phyloP scores from a whole-genome alignment of 1,139 yeast genomes.

The Pichia sp. region DNA sequence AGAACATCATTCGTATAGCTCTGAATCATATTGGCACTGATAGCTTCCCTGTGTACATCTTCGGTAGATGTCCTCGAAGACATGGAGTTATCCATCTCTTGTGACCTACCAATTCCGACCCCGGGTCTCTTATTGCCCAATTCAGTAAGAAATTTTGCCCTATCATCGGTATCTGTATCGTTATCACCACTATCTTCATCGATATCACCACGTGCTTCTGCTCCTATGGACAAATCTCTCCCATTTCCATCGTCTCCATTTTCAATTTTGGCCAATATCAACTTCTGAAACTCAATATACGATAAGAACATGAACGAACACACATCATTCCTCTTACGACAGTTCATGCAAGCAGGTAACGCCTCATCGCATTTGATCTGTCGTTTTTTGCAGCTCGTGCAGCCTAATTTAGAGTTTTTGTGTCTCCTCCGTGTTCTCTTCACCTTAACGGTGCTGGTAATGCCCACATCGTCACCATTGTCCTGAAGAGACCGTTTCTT shows the following conservation, averaged over 20 bases:
- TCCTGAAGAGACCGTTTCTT: background rate
- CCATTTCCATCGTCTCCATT: background rate
- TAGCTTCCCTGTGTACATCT: background rate
- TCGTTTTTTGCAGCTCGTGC: conserved; percentile 37
- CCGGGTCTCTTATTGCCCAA: background rate
- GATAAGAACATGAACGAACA: conserved; percentile 33
- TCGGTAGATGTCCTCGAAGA: background rate
- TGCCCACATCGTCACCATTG: background rate
- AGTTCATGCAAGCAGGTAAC: conserved; percentile 36
- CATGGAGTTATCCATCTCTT: background rate
- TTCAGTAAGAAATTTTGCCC: no score
- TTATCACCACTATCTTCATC: no score
- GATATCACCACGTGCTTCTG: no score
- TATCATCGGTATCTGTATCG: no score
- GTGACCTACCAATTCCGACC: background rate
- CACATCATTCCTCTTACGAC: conserved; percentile 30
- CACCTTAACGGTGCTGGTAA: background rate
- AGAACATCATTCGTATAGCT: background rate
- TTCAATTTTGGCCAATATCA: background rate
- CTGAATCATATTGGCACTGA: background rate
- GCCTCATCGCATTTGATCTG: conserved; percentile 42
- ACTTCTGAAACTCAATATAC: conserved; percentile 4
- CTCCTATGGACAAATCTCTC: no score
- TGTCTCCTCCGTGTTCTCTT: conserved; percentile 31
- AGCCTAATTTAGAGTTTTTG: conserved; percentile 39